Conservation (phyloP, 257 asterid genomes). For the Solanum virginianum region DNA sequence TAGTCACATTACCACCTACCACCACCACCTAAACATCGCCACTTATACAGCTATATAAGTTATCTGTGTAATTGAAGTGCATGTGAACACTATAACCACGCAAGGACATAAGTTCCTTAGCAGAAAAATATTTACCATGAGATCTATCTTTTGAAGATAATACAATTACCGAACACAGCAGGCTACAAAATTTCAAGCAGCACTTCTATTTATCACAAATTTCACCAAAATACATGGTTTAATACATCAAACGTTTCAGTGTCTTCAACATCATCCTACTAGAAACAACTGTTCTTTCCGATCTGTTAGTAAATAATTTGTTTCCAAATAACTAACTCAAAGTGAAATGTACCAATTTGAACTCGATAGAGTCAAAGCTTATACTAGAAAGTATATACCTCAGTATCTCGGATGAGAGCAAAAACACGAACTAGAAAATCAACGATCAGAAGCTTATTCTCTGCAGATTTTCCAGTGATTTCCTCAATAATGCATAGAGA, state of each 20-base stretch:
- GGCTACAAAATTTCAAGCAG: neutral
- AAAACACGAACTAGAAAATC: constrained; percentile 61
- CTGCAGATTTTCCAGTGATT: constrained; percentile 32
- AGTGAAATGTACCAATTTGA: neutral
- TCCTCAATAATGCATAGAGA: constrained; percentile 43
- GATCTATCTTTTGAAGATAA: neutral
- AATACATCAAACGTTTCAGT: neutral
- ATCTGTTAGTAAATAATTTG: neutral
- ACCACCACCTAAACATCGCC: neutral
- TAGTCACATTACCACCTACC: neutral
- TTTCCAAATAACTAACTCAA: neutral
- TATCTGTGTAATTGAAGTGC: neutral
- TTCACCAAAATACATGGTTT: neutral
- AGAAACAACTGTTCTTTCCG: neutral
- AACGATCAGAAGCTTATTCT: constrained; percentile 46
- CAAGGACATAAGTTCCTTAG: neutral
- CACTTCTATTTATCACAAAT: neutral
- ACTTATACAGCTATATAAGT: neutral
- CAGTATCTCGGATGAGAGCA: constrained; percentile 58
- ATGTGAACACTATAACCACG: neutral
- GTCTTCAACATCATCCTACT: neutral
- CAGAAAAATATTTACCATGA: neutral
- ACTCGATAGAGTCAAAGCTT: neutral
- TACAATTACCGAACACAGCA: neutral
- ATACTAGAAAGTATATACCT: constrained; percentile 25